A percentile compares a stretch with the other conserved stretches of the same genome.
Evolutionary conservation across 2,329 filamentous ascomycete species (phyloP).

Genomic region (Aschersonia sp.): DNA sequence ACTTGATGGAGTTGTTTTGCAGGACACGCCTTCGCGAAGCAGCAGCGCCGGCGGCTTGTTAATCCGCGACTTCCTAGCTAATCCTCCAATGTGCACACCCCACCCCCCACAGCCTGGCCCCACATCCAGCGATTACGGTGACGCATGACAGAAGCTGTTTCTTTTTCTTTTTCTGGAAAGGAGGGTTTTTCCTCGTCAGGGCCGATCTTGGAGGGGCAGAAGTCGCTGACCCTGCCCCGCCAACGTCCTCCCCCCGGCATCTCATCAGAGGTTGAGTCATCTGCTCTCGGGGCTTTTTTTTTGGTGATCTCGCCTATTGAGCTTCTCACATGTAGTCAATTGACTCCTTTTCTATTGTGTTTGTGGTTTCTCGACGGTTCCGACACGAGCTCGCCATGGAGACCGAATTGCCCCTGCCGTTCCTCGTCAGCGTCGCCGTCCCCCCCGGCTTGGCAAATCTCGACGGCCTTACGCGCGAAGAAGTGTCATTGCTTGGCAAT

Average conservation of each 20-base stretch:
- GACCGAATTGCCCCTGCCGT: slow-evolving; percentile 48
- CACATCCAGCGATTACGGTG: no score
- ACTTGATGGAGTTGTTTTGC: no score
- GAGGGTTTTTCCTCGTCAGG: no score
- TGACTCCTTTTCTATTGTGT: neutral
- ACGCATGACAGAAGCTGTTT: no score
- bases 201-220: slow-evolving; percentile 3
- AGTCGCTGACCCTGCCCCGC: slow-evolving; percentile 6
- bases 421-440: slow-evolving; percentile 43
- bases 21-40: no score
- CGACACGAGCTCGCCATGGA: slow-evolving; percentile 33
- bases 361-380: neutral
- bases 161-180: no score
- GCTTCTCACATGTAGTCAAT: neutral
- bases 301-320: neutral
- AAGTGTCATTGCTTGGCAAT: slow-evolving; percentile 44
- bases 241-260: slow-evolving; percentile 3
- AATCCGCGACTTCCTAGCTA: no score
- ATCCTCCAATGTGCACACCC: no score
- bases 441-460: slow-evolving; percentile 31
- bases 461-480: slow-evolving; percentile 39
- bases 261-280: slow-evolving; percentile 5
- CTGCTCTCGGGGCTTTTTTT: neutral
- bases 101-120: no score
- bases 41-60: no score